Conservation (phyloP, 2,329 filamentous ascomycete genomes). For the Aspergillus sp. region DNA sequence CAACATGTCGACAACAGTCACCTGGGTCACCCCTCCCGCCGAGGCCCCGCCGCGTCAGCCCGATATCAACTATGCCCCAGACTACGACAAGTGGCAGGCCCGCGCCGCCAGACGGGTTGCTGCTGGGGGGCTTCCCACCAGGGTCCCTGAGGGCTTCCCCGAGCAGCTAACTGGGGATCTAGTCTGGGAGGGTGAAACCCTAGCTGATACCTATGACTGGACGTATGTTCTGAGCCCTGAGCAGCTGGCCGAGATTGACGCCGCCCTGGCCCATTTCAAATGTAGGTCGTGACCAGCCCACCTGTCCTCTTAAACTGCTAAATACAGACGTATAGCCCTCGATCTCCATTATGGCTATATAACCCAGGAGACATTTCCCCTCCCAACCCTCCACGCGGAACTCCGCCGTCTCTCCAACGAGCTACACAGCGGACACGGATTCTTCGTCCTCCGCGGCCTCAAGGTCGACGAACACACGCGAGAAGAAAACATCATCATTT, state of each 20-base stretch:
- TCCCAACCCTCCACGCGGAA: constrained; percentile 35
- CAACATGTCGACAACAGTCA: not conserved
- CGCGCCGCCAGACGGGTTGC: constrained; percentile 38
- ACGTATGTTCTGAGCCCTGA: constrained; percentile 35
- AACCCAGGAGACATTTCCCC: constrained; percentile 46
- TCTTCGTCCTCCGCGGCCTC: constrained; percentile 46
- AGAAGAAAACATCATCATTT: constrained; percentile 43
- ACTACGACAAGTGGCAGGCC: not conserved
- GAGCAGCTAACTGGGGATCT: constrained; percentile 40
- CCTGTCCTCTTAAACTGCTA: not conserved
- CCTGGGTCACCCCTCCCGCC: not conserved
- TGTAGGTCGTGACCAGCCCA: constrained; percentile 18
- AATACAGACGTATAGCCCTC: constrained; percentile 25
- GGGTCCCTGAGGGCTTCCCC: constrained; percentile 27
- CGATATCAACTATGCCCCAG: not conserved
- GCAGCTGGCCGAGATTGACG: constrained; percentile 46
- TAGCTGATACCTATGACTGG: constrained; percentile 42
- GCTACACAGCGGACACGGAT: constrained; percentile 44
- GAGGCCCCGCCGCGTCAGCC: not conserved
- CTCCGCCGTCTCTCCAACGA: constrained; percentile 37
- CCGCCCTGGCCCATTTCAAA: constrained; percentile 44
- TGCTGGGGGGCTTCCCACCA: not conserved
- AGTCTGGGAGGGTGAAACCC: constrained; percentile 49
- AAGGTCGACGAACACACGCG: constrained; percentile 36
- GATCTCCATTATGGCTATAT: constrained; percentile 39